Conservation (phyloP, 140 eudicot species). For the Ambrosia hybrid region DNA sequence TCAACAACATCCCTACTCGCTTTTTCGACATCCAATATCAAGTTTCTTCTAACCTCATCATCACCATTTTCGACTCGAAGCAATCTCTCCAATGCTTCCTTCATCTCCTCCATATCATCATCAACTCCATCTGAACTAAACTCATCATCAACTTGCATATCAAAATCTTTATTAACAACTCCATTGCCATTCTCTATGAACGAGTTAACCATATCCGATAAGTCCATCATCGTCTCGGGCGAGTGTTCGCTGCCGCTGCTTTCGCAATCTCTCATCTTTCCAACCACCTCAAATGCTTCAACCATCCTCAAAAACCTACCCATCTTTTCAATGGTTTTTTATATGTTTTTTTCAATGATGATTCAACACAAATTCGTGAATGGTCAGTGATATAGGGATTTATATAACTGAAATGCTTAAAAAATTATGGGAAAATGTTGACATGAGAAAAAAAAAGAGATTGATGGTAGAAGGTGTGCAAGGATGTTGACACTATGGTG, state of each 20-base stretch:
- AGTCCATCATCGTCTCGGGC: conserved; percentile 26
- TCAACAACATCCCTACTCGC: background rate
- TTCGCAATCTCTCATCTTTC: conserved; percentile 22
- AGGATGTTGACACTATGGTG: conserved; percentile 3
- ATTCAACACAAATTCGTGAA: background rate
- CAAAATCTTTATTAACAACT: conserved; percentile 12
- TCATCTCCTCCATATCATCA: conserved; percentile 25
- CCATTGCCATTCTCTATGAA: conserved; percentile 27
- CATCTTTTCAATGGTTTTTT: conserved; percentile 1
- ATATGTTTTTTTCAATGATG: background rate
- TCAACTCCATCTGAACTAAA: conserved; percentile 22
- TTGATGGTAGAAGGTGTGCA: background rate
- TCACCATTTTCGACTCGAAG: conserved; percentile 17
- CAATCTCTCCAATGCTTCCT: conserved; percentile 21
- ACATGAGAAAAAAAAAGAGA: background rate
- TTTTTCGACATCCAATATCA: conserved; percentile 21
- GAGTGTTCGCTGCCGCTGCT: conserved; percentile 45
- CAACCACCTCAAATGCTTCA: conserved; percentile 22
- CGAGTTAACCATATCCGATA: conserved; percentile 31
- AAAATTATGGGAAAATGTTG: conserved; percentile 5
- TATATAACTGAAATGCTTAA: background rate
- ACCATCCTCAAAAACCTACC: conserved; percentile 27
- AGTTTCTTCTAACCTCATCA: conserved; percentile 8
- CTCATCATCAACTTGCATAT: conserved; percentile 1
- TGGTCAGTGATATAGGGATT: background rate